These are phyloP conservation scores for Pseudogymnoascus sp. DNA, from an alignment of 2,329 filamentous ascomycete genomes.

Conservation along the genomic window DNA sequence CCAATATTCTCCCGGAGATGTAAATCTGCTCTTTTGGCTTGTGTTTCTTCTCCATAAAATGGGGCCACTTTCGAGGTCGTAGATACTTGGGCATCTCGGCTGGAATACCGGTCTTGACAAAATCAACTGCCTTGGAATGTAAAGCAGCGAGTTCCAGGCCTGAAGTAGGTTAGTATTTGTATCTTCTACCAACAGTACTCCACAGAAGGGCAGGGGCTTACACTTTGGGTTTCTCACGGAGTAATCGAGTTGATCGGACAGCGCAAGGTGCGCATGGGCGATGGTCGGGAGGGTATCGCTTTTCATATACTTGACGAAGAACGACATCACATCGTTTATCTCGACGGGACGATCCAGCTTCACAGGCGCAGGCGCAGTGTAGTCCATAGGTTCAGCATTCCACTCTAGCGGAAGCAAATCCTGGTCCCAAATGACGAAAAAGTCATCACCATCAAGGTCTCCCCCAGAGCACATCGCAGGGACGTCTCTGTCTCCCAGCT, in stretches of 20 bases:
- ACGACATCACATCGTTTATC: constrained; percentile 65
- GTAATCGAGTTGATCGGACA: constrained; percentile 51
- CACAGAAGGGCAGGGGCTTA: constrained; percentile 29
- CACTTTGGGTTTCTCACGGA: constrained; percentile 65
- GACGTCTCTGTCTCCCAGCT: constrained; percentile 72
- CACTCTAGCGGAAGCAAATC: constrained; percentile 60
- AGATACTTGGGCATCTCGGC: constrained; percentile 57
- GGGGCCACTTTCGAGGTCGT: constrained; percentile 60
- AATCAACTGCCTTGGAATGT: constrained; percentile 90
- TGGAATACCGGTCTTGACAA: constrained; percentile 77
- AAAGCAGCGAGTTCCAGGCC: constrained; percentile 64
- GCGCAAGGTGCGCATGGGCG: constrained; percentile 71
- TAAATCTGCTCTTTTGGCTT: constrained; percentile 45
- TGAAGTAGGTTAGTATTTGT: constrained; percentile 23
- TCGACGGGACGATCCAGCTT: constrained; percentile 54
- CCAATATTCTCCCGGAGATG: constrained; percentile 62
- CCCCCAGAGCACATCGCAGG: constrained; percentile 94
- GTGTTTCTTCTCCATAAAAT: constrained; percentile 72
- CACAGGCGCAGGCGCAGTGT: constrained; percentile 48
- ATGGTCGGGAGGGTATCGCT: constrained; percentile 75
- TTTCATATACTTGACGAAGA: constrained; percentile 91
- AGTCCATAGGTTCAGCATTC: constrained; percentile 73
- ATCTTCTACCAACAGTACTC: neutral
- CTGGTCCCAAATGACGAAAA: constrained; percentile 84
- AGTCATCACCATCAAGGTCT: constrained; percentile 93